Evolutionary conservation across 1,284 basidiomycete species (phyloP).

Genomic region (Ustilago loliicola): DNA sequence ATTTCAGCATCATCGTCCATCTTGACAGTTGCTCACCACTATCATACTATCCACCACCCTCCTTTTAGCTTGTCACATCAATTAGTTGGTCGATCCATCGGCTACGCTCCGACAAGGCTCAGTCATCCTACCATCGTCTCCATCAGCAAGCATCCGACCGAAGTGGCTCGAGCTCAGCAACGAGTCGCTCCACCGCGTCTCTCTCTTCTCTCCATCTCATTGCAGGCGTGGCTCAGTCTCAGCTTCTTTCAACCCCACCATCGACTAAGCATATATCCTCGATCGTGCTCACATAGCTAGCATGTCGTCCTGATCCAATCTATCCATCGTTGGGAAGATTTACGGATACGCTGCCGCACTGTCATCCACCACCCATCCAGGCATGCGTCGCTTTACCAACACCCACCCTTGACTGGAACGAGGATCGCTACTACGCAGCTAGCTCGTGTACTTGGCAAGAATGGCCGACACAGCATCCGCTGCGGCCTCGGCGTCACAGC

Average conservation of each 20-base stretch:
- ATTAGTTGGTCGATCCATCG: neutral
- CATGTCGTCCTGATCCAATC: neutral
- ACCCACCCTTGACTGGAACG: slow-evolving; percentile 19
- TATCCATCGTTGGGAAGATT: neutral
- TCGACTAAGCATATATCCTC: neutral
- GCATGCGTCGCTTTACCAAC: slow-evolving; percentile 7
- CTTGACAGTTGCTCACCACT: neutral
- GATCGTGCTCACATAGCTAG: neutral
- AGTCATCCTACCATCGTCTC: neutral
- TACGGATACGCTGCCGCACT: neutral
- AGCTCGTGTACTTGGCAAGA: neutral
- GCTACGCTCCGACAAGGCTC: neutral
- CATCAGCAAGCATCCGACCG: neutral
- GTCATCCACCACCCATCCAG: slow-evolving; percentile 21
- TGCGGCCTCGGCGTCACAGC: slow-evolving; percentile 4
- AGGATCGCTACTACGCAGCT: neutral
- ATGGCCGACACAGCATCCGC: slow-evolving; percentile 30
- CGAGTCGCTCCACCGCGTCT: too few species aligned
- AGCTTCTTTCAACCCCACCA: neutral
- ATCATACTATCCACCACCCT: neutral
- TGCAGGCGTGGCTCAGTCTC: neutral
- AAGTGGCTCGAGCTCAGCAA: neutral
- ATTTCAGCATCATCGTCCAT: neutral
- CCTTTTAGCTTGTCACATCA: neutral
- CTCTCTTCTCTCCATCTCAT: neutral